Evolutionary conservation across 306 rosid species (phyloP).

Genomic region (Inga leiocalycina): DNA sequence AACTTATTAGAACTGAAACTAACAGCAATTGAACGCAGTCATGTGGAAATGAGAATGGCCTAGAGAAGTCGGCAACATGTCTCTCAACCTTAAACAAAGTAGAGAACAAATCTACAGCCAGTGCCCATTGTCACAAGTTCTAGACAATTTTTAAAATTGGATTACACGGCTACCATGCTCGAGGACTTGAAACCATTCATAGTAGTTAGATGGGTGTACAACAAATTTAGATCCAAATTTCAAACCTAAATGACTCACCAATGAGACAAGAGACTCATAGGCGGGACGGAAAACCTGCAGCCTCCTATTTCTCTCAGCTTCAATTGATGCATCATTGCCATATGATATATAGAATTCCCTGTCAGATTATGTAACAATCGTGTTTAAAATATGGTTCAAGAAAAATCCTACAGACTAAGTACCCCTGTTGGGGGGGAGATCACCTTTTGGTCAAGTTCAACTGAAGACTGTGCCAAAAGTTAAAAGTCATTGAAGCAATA

Average conservation of each 20-base stretch:
- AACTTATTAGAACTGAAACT: slow-evolving; percentile 28
- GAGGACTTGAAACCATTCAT: neutral
- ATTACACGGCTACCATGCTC: slow-evolving; percentile 21
- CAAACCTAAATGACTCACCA: slow-evolving; percentile 63
- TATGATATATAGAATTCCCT: slow-evolving; percentile 79
- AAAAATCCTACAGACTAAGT: slow-evolving; percentile 13
- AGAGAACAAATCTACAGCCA: neutral
- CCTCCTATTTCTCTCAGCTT: slow-evolving; percentile 91
- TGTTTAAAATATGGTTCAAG: slow-evolving; percentile 35
- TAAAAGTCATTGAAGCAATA: slow-evolving; percentile 93
- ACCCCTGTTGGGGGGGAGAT: neutral
- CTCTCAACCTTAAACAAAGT: slow-evolving; percentile 33
- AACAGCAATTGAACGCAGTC: slow-evolving; percentile 1
- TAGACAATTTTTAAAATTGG: slow-evolving; percentile 14
- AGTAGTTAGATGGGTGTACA: slow-evolving; percentile 4
- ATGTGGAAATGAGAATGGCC: neutral
- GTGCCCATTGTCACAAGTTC: slow-evolving; percentile 3
- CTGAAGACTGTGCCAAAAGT: slow-evolving; percentile 99
- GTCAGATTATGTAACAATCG: slow-evolving; percentile 39
- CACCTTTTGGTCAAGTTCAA: slow-evolving; percentile 87
- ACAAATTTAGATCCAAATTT: slow-evolving; percentile 15
- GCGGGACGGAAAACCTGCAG: slow-evolving; percentile 83
- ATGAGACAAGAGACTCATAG: slow-evolving; percentile 91
- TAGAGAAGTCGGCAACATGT: slow-evolving; percentile 10
- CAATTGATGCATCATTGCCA: slow-evolving; percentile 71